phyloP scores from a whole-genome alignment of 1,139 yeast species.

The Pneumocystis murina region DNA sequence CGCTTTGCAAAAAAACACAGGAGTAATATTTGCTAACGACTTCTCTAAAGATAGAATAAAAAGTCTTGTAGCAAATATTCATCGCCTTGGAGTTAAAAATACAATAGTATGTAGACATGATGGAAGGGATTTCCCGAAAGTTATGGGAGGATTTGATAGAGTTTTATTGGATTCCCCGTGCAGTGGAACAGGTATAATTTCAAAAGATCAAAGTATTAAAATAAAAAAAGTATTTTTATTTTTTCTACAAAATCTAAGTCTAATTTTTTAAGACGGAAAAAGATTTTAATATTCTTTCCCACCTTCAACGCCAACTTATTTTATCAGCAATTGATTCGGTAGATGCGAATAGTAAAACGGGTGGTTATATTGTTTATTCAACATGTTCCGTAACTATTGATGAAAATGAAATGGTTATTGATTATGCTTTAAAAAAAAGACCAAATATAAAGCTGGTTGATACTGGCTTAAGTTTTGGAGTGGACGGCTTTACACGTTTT shows the following conservation, averaged over 20 bases:
- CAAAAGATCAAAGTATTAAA: conserved; percentile 92
- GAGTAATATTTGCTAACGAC: conserved; percentile 94
- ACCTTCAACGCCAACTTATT: conserved; percentile 82
- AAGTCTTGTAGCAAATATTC: conserved; percentile 91
- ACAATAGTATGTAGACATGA: conserved; percentile 95
- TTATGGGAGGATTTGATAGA: conserved; percentile 95
- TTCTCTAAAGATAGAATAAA: conserved; percentile 92
- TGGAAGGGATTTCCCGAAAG: conserved; percentile 96
- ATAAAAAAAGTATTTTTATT: conserved; percentile 44
- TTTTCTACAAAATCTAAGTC: conserved; percentile 64
- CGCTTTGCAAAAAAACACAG: conserved; percentile 95
- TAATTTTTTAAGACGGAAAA: conserved; percentile 39
- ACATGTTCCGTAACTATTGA: conserved; percentile 98
- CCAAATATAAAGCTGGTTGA: conserved; percentile 93
- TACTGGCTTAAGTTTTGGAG: conserved; percentile 86
- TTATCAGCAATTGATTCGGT: conserved; percentile 95
- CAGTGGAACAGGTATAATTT: conserved; percentile 98
- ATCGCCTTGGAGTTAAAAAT: conserved; percentile 90
- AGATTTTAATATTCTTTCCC: conserved; percentile 94
- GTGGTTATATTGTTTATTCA: conserved; percentile 90
- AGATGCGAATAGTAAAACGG: conserved; percentile 78
- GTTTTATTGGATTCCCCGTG: conserved; percentile 95
- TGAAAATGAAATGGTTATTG: conserved; percentile 97
- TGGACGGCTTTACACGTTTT: conserved; percentile 84
- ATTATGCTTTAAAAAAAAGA: conserved; percentile 88